phyloP scores from a whole-genome alignment of 441 rosid genomes.

The Omphalea diandra region DNA sequence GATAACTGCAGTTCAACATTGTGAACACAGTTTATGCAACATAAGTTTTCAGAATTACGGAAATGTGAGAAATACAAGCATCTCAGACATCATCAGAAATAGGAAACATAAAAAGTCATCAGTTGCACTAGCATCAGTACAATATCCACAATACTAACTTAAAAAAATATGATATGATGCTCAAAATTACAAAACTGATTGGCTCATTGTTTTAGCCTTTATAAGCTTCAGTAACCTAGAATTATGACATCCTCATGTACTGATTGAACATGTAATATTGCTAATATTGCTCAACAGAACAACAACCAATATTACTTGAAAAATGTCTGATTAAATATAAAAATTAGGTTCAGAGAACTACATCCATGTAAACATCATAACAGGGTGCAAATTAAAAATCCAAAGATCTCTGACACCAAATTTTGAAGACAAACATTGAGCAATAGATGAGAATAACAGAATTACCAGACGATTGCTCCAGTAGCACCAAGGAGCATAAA shows the following conservation, averaged over 20 bases:
- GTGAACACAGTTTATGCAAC: background rate
- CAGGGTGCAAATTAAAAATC: background rate
- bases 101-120: background rate
- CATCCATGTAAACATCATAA: conserved; percentile 6
- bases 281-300: background rate
- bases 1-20: background rate
- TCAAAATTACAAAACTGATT: background rate
- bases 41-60: background rate
- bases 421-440: background rate
- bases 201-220: background rate
- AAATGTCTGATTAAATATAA: background rate
- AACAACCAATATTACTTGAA: background rate
- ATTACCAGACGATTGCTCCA: conserved; percentile 98
- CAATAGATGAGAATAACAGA: conserved; percentile 19
- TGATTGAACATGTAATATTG: background rate
- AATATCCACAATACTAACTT: background rate
- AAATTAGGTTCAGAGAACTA: background rate
- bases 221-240: background rate
- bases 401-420: background rate
- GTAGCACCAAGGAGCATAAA: conserved; percentile 98
- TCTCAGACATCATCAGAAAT: background rate
- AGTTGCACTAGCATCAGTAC: background rate
- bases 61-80: background rate
- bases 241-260: background rate
- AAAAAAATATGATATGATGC: background rate